These are phyloP conservation scores for Murraya koenigii DNA, from an alignment of 345 rosid genomes.

Conservation along the genomic window DNA sequence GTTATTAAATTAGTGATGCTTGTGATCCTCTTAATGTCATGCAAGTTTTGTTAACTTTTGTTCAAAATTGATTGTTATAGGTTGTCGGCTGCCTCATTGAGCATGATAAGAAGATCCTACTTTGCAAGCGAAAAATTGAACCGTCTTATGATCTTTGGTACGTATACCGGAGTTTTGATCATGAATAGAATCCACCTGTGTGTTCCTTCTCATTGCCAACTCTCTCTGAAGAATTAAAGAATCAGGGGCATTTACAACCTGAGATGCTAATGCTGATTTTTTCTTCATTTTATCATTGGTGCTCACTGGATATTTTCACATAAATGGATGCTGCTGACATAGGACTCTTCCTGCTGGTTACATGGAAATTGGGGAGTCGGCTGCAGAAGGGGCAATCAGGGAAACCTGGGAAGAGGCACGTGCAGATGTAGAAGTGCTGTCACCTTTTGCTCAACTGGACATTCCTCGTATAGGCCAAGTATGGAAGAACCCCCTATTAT, in stretches of 20 bases:
- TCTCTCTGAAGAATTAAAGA: neutral
- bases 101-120: conserved; percentile 79
- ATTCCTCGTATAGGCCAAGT: conserved; percentile 97
- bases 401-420: conserved; percentile 98
- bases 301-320: conserved; percentile 5
- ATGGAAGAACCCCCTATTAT: conserved; percentile 18
- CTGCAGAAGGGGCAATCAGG: conserved; percentile 89
- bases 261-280: conserved; percentile 7
- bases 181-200: neutral
- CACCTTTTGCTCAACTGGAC: conserved; percentile 90
- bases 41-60: conserved; percentile 1
- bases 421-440: conserved; percentile 83
- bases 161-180: conserved; percentile 18
- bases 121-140: conserved; percentile 96
- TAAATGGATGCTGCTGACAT: conserved; percentile 21
- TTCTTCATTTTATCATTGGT: neutral
- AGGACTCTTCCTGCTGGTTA: conserved; percentile 99
- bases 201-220: neutral
- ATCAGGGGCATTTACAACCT: conserved; percentile 3
- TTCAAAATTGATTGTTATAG: conserved; percentile 31
- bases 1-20: neutral
- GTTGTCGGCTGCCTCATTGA: conserved; percentile 97
- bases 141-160: conserved; percentile 91
- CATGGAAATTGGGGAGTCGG: conserved; percentile 95
- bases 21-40: neutral